Percentiles rank a stretch among this genome's conserved stretches.
phyloP scores from a whole-genome alignment of 495 filamentous ascomycete species.

The Talaromyces stipitatus region DNA sequence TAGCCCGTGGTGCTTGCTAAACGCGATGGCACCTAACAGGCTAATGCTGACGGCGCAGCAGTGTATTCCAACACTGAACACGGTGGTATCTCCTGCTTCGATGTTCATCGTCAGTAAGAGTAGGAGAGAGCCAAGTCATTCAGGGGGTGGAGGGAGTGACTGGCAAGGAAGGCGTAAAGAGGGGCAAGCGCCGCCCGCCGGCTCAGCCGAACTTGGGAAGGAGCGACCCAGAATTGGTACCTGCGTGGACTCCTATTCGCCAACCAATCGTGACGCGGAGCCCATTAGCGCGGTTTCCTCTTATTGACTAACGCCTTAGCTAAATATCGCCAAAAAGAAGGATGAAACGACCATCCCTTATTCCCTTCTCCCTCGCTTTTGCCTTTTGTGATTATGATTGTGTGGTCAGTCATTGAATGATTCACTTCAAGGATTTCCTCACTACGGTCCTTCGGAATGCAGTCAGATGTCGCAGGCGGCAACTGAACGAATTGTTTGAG shows the following conservation, averaged over 20 bases:
- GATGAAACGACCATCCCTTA: conserved; percentile 2
- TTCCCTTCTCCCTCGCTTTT: background rate
- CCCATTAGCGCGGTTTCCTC: background rate
- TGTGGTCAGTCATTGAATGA: background rate
- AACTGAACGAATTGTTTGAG: background rate
- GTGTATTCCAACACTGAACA: background rate
- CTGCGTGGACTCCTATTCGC: background rate
- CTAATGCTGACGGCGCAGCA: background rate
- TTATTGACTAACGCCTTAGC: background rate
- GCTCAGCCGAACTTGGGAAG: background rate
- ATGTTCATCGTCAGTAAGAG: background rate
- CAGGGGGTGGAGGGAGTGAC: background rate
- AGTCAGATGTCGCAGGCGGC: conserved; percentile 4
- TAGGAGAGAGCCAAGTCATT: background rate
- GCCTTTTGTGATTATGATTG: background rate
- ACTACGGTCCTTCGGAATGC: background rate
- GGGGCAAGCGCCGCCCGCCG: background rate
- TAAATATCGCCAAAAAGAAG: background rate
- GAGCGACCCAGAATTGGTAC: background rate
- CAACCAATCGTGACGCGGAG: background rate
- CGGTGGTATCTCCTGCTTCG: background rate
- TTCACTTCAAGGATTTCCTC: background rate
- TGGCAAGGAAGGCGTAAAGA: too few species aligned
- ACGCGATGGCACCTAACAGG: background rate
- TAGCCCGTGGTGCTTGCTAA: background rate